A percentile compares a stretch with the other conserved stretches of the same genome.
Evolutionary conservation across 805 yeast species (phyloP).

Genomic region (Starmerella apis): DNA sequence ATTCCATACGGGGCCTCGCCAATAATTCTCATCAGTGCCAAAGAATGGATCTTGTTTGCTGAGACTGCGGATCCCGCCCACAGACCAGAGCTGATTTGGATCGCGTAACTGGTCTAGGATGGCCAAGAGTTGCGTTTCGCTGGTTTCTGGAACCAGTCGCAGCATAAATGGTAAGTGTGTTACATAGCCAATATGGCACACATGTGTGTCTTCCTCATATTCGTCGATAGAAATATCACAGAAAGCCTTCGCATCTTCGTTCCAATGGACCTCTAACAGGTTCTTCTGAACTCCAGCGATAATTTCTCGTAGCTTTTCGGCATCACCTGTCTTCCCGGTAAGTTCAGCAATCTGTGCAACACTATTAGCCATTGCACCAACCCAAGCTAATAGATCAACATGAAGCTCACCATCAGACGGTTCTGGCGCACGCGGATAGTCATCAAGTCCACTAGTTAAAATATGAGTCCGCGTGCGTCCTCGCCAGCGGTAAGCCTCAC

Average conservation of each 20-base stretch:
- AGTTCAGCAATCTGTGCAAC: conserved; percentile 62
- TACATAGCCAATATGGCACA: conserved; percentile 86
- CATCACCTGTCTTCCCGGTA: conserved; percentile 51
- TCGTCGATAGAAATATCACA: conserved; percentile 78
- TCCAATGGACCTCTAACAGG: conserved; percentile 74
- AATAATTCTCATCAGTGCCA: conserved; percentile 78
- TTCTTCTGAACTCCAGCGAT: conserved; percentile 51
- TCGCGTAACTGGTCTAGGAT: conserved; percentile 52
- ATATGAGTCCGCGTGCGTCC: conserved; percentile 82
- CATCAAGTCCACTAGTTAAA: conserved; percentile 88
- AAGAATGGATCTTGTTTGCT: conserved; percentile 56
- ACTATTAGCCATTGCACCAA: conserved; percentile 81
- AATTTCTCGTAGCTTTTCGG: conserved; percentile 41
- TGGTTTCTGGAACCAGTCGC: conserved; percentile 44
- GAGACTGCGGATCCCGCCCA: conserved; percentile 70
- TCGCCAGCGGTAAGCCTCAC: conserved; percentile 81
- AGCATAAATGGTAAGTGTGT: conserved; percentile 76
- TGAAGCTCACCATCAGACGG: conserved; percentile 85
- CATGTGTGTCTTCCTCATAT: conserved; percentile 51
- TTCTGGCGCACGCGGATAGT: conserved; percentile 74
- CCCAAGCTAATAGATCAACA: conserved; percentile 85
- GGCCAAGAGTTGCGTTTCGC: conserved; percentile 40
- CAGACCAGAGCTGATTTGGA: conserved; percentile 65
- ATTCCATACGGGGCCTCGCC: conserved; percentile 94
- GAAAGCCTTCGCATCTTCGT: conserved; percentile 49